phyloP scores from a whole-genome alignment of 495 filamentous ascomycete genomes.

The Massariosphaeria phaeospora region DNA sequence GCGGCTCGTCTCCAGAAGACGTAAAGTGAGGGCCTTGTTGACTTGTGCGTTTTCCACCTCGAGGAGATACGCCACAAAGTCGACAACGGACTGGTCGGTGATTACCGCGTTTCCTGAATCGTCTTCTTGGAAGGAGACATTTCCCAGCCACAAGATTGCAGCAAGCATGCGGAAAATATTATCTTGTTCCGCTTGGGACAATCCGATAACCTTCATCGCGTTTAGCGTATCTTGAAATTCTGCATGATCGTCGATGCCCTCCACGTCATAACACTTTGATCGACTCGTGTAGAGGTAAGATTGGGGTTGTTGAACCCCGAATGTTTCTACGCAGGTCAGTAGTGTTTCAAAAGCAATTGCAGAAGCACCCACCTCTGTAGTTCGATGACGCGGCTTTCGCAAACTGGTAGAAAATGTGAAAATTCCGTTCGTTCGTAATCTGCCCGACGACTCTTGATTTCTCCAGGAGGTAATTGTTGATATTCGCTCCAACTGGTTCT shows the following conservation, averaged over 20 bases:
- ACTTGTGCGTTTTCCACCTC: slow-evolving; percentile 78
- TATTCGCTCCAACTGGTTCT: slow-evolving; percentile 92
- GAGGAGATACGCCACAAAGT: slow-evolving; percentile 89
- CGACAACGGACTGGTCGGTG: slow-evolving; percentile 79
- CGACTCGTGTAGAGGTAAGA: slow-evolving; percentile 92
- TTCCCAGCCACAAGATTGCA: slow-evolving; percentile 90
- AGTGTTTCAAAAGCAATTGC: neutral
- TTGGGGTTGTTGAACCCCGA: slow-evolving; percentile 85
- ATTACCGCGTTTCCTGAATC: slow-evolving; percentile 85
- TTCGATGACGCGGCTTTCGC: slow-evolving; percentile 85
- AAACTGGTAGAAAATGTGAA: slow-evolving; percentile 99
- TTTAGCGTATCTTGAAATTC: slow-evolving; percentile 91
- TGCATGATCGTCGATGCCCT: slow-evolving; percentile 82
- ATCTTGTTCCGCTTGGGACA: slow-evolving; percentile 85
- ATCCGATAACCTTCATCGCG: slow-evolving; percentile 91
- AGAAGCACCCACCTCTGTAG: slow-evolving; percentile 57
- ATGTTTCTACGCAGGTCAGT: slow-evolving; percentile 50
- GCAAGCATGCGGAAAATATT: slow-evolving; percentile 96
- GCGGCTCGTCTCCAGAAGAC: slow-evolving; percentile 82
- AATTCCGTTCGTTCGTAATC: slow-evolving; percentile 92
- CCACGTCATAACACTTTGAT: slow-evolving; percentile 90
- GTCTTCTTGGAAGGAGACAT: slow-evolving; percentile 81
- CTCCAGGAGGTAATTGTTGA: slow-evolving; percentile 96
- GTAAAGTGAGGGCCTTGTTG: slow-evolving; percentile 81
- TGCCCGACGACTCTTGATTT: slow-evolving; percentile 95